These are phyloP conservation scores for Thraustotheca clavata DNA, from an alignment of 352 stramenopile genomes.

Conservation along the genomic window DNA sequence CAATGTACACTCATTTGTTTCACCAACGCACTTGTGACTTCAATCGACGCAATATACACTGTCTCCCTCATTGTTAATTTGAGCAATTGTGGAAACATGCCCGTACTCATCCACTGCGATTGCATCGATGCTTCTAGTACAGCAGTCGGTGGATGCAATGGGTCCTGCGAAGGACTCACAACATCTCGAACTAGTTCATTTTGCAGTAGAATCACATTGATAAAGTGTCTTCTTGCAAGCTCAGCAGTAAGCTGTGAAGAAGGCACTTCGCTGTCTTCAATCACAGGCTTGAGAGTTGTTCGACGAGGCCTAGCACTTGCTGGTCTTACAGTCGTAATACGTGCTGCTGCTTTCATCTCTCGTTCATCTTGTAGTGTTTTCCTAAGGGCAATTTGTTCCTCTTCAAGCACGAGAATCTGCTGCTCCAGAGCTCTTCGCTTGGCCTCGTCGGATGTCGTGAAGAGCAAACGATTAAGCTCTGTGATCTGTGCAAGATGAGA, in stretches of 20 bases:
- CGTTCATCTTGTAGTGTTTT: slow-evolving; percentile 42
- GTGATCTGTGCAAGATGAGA: slow-evolving; percentile 35
- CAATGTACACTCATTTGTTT: slow-evolving; percentile 47
- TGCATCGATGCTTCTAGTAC: slow-evolving; percentile 42
- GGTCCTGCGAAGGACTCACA: slow-evolving; percentile 56
- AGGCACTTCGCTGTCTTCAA: slow-evolving; percentile 47
- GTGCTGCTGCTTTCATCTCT: slow-evolving; percentile 20
- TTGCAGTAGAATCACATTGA: slow-evolving; percentile 33
- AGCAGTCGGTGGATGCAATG: slow-evolving; percentile 36
- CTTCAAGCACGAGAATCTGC: slow-evolving; percentile 53
- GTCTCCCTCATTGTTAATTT: slow-evolving; percentile 51
- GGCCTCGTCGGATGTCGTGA: slow-evolving; percentile 51
- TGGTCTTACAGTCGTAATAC: slow-evolving; percentile 64
- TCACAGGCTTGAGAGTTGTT: slow-evolving; percentile 39
- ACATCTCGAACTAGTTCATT: slow-evolving; percentile 45
- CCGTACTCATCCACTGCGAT: slow-evolving; percentile 60
- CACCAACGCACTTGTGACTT: slow-evolving; percentile 60
- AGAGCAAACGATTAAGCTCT: slow-evolving; percentile 70
- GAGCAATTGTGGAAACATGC: slow-evolving; percentile 67
- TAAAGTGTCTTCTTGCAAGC: slow-evolving; percentile 31
- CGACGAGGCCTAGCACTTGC: slow-evolving; percentile 49
- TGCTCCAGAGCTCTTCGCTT: slow-evolving; percentile 51
- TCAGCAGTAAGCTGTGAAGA: slow-evolving; percentile 23
- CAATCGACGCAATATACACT: slow-evolving; percentile 41
- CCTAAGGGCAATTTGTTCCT: slow-evolving; percentile 22